Evolutionary conservation across 257 asterid species (phyloP), one percentile per base, ranked within the genome.

Genomic region (Jacaranda mimosifolia): DNA sequence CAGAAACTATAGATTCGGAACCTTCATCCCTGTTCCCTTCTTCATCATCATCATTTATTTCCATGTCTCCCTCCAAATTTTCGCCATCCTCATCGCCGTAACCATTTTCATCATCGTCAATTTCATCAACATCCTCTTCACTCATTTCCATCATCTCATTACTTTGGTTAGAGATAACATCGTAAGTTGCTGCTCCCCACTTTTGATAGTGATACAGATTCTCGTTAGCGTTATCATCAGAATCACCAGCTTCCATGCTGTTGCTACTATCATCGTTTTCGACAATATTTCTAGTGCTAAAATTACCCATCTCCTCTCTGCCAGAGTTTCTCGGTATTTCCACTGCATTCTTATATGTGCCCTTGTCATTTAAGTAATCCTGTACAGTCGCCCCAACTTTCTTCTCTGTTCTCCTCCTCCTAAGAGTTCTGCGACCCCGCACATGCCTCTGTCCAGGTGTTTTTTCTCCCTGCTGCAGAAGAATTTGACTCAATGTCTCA

Each of bases 371-470:
- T 18, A 78, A 63, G 74, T 74, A 66, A 18, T 83, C 91, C 14
- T 73, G 81, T 42, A 70, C 63, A 46, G 76, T 80, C 26, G 80
- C 70, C n/a, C 69, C 83, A 0, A 77, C 63, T 71, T 83, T 87
- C 80, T 83, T 87, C 77, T 86, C 95, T 2, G 65, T 62, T 80
- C 98, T 92, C 81, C 97, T 88, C 80, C 77, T 86, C 78, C 98
- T 76, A 39, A 89, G 63, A 65, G 98, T 94, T 80, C 99, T 85
- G 13, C 85, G 91, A 58, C 99, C 98, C 3, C 96, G 93, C 12
- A 85, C 87, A 65, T 87, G 94, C 81, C 74, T 89, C 85, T 92
- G 97, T 58, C 90, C 94, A 32, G 86, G 86, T 18, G 90, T 79
- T 71, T 79, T 84, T 38, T 81, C 88, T 49, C 89, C 88, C 70